These are phyloP conservation scores for Candida khao-thaluensis DNA, from an alignment of 805 yeast species.

Conservation along the genomic window DNA sequence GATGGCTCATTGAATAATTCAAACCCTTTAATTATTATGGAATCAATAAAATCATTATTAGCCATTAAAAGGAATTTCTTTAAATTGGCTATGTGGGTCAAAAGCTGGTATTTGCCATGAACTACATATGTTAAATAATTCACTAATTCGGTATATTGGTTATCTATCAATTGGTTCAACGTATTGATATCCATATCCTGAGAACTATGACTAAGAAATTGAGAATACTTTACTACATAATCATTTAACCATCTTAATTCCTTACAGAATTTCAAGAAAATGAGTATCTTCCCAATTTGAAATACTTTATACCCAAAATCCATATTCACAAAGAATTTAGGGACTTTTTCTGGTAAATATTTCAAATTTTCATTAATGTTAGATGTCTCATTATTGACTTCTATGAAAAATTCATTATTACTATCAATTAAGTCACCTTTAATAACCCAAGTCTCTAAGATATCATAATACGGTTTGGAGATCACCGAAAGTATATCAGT, in stretches of 20 bases:
- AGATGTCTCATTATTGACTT: constrained; percentile 28
- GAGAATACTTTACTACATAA: constrained; percentile 35
- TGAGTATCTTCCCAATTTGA: constrained; percentile 70
- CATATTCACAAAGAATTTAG: constrained; percentile 39
- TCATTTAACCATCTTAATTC: constrained; percentile 64
- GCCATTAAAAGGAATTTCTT: constrained; percentile 69
- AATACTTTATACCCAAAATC: constrained; percentile 46
- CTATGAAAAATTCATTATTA: constrained; percentile 62
- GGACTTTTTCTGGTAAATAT: constrained; percentile 37
- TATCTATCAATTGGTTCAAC: constrained; percentile 33
- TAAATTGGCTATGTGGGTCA: constrained; percentile 57
- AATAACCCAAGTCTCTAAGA: constrained; percentile 64
- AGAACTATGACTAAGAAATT: constrained; percentile 26
- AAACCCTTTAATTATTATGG: constrained; percentile 56
- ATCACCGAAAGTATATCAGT: constrained; percentile 43
- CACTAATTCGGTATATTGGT: constrained; percentile 53
- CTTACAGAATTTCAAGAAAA: constrained; percentile 63
- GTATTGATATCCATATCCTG: constrained; percentile 32
- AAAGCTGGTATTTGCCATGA: constrained; percentile 45
- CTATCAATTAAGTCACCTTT: constrained; percentile 60
- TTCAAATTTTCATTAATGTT: constrained; percentile 36
- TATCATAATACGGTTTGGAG: constrained; percentile 58
- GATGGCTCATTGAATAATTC: constrained; percentile 60
- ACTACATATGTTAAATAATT: constrained; percentile 51
- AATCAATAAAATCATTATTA: constrained; percentile 78